Conservation (phyloP, 2,329 filamentous ascomycete species). For the Cercospora sp. region DNA sequence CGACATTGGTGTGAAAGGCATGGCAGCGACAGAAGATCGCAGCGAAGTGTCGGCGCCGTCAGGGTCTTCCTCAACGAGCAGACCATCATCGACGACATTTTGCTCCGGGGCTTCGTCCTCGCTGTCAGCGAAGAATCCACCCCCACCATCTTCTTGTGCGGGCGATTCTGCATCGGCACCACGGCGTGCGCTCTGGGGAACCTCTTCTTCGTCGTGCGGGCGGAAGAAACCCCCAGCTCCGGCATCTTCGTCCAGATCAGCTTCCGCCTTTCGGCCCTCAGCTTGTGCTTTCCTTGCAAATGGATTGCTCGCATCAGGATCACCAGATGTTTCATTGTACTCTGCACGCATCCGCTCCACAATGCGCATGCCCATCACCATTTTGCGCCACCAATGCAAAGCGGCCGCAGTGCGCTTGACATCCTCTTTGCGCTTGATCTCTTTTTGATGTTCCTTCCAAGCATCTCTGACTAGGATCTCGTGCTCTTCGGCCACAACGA, state of each 20-base stretch:
- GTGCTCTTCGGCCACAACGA: slow-evolving; percentile 83
- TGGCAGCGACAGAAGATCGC: slow-evolving; percentile 15
- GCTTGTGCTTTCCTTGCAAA: slow-evolving; percentile 44
- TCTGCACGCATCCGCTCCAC: slow-evolving; percentile 73
- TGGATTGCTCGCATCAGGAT: slow-evolving; percentile 57
- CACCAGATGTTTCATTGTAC: slow-evolving; percentile 56
- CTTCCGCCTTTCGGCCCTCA: slow-evolving; percentile 28
- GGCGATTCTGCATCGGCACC: slow-evolving; percentile 10
- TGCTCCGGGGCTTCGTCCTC: slow-evolving; percentile 33
- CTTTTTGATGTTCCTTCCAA: slow-evolving; percentile 71
- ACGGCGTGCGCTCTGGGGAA: slow-evolving; percentile 34
- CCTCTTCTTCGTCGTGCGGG: slow-evolving; percentile 39
- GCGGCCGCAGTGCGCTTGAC: slow-evolving; percentile 76
- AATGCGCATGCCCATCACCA: slow-evolving; percentile 82
- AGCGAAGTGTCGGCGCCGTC: slow-evolving; percentile 29
- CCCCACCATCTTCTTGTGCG: slow-evolving; percentile 24
- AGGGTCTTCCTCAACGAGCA: slow-evolving; percentile 41
- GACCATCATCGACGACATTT: slow-evolving; percentile 43
- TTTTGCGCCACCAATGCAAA: slow-evolving; percentile 79
- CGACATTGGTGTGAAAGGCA: slow-evolving; percentile 31
- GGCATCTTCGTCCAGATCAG: slow-evolving; percentile 26
- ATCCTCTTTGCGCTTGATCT: slow-evolving; percentile 75
- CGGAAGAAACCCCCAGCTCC: slow-evolving; percentile 48
- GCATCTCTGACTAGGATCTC: slow-evolving; percentile 73
- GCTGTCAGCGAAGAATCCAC: slow-evolving; percentile 35